These are phyloP conservation scores for Spatholobus suberectus DNA, from an alignment of 306 rosid genomes.

Conservation along the genomic window DNA sequence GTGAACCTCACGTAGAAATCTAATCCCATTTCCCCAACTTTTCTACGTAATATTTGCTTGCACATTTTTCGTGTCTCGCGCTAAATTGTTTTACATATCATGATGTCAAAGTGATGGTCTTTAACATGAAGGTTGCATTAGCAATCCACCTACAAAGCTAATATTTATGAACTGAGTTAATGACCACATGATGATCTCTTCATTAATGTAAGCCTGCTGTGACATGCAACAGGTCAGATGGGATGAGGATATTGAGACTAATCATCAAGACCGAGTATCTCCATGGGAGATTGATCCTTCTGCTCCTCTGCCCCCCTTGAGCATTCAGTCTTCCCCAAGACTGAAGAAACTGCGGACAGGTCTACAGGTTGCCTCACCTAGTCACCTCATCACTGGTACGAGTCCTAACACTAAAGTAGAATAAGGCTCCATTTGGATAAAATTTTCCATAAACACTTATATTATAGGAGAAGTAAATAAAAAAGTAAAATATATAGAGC, in stretches of 20 bases:
- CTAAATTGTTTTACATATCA: background rate
- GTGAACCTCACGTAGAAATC: constrained; percentile 13
- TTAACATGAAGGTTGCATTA: background rate
- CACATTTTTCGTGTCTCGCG: background rate
- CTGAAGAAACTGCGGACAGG: constrained; percentile 90
- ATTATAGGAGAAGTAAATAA: no score
- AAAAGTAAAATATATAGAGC: no score
- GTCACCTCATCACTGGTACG: constrained; percentile 72
- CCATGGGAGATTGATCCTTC: constrained; percentile 96
- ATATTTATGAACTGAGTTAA: constrained; percentile 15
- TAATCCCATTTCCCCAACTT: background rate
- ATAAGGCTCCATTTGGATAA: background rate
- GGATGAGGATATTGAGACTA: constrained; percentile 78
- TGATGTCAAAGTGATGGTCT: background rate
- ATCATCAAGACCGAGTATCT: constrained; percentile 83
- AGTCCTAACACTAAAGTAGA: constrained; percentile 16
- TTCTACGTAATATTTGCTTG: constrained; percentile 11
- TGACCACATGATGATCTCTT: constrained; percentile 16
- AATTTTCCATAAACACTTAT: no score
- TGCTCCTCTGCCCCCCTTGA: constrained; percentile 84
- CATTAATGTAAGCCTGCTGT: constrained; percentile 40
- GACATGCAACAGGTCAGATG: constrained; percentile 76
- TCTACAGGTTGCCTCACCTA: constrained; percentile 67
- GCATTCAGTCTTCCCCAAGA: constrained; percentile 91
- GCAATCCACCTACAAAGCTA: background rate